Evolutionary conservation across 306 rosid species (phyloP).

Genomic region (Geum urbanum): DNA sequence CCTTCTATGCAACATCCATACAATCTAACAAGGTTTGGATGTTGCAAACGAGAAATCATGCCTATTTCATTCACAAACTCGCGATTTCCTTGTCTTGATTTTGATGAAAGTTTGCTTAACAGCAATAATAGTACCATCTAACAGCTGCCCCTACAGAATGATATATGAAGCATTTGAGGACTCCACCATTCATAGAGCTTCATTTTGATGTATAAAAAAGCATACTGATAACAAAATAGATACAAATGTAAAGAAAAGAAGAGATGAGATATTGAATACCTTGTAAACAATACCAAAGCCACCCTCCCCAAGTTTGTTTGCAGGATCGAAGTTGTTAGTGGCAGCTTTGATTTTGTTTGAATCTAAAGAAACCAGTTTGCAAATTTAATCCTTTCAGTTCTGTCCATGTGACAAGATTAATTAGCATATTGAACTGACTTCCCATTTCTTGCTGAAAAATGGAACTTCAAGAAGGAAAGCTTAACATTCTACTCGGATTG

Average conservation of each 20-base stretch:
- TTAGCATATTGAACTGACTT: background rate
- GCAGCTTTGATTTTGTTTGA: slow-evolving; percentile 35
- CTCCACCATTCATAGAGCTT: background rate
- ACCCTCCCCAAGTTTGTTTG: slow-evolving; percentile 21
- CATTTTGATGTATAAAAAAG: background rate
- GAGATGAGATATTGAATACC: background rate
- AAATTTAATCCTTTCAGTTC: slow-evolving; percentile 32
- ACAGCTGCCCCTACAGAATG: slow-evolving; percentile 11
- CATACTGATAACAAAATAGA: background rate
- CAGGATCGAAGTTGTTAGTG: slow-evolving; percentile 20
- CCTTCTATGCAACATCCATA: slow-evolving; percentile 16
- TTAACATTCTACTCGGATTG: background rate
- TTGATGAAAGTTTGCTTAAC: slow-evolving; percentile 21
- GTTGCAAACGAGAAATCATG: slow-evolving; percentile 23
- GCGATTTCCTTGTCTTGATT: slow-evolving; percentile 15
- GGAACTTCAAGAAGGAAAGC: background rate
- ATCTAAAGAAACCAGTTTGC: slow-evolving; percentile 33
- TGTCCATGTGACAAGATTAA: slow-evolving; percentile 14
- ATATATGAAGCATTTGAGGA: background rate
- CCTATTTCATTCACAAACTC: background rate
- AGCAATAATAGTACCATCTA: slow-evolving; percentile 20
- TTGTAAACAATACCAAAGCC: slow-evolving; percentile 20
- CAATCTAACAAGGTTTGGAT: slow-evolving; percentile 13
- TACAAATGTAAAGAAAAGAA: background rate
- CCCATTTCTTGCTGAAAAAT: too few relatives aligned